Evolutionary conservation across 805 yeast genomes (phyloP).

Genomic region (Saturnispora serradocipensis): DNA sequence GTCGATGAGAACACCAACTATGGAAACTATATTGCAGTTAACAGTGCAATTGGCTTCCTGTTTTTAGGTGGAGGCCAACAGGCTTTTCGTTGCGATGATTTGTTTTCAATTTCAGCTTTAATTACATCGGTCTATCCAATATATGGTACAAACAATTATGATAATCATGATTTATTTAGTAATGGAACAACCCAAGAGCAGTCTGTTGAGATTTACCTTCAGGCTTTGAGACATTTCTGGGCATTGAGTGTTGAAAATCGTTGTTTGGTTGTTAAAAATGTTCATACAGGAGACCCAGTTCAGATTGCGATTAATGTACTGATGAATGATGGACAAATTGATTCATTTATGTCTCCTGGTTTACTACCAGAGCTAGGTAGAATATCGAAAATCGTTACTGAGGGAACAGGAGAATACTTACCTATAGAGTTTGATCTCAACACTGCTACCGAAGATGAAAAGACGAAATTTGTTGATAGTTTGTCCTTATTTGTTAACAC

Average conservation of each 20-base stretch:
- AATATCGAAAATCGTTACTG: constrained; percentile 39
- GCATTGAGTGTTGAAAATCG: constrained; percentile 72
- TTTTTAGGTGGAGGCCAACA: constrained; percentile 91
- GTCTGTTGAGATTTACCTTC: constrained; percentile 45
- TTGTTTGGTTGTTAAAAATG: constrained; percentile 71
- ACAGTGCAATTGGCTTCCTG: constrained; percentile 77
- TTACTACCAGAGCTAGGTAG: constrained; percentile 51
- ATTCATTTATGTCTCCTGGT: constrained; percentile 48
- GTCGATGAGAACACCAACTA: constrained; percentile 35
- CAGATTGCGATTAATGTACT: constrained; percentile 32
- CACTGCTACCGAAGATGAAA: constrained; percentile 31
- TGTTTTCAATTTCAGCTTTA: constrained; percentile 59
- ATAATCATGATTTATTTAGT: background rate
- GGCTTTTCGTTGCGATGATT: constrained; percentile 52
- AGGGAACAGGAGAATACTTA: constrained; percentile 35
- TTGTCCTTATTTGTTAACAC: constrained; percentile 45
- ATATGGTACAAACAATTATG: constrained; percentile 37
- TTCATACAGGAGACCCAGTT: constrained; percentile 48
- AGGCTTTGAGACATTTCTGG: constrained; percentile 88
- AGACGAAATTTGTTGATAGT: constrained; percentile 32
- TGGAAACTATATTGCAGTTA: constrained; percentile 70
- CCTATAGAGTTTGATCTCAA: constrained; percentile 31
- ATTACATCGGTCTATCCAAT: constrained; percentile 73
- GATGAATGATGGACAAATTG: constrained; percentile 30
- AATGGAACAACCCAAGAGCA: constrained; percentile 14